Evolutionary conservation across 495 filamentous ascomycete genomes (phyloP), one percentile per base, ranked within the genome.

Genomic region (Podospora bellae-mahoneyi): DNA sequence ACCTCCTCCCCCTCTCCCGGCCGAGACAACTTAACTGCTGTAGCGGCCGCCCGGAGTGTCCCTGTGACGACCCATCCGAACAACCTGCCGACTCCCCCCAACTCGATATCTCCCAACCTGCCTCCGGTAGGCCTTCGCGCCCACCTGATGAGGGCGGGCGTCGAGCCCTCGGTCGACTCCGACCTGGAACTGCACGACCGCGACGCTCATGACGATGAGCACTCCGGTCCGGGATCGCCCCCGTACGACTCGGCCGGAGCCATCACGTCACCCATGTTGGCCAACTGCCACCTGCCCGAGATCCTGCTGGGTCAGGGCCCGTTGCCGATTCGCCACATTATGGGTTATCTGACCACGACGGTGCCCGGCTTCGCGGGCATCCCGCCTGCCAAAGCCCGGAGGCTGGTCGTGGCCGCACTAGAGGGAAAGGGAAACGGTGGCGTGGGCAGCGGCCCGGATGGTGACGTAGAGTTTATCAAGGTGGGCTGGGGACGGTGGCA

Each of bases 401-500:
- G 95, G 75, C 81, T 97, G 48, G 92, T 96, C 3, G 93, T 96
- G 20, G 89, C 87, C 23, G 93, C 93, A 48, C 78, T 97, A 44
- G 93, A 97, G 79, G 86, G 88, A 72, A 88, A 90, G 68, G 89
- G 89, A 68, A 84, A 79, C 56, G 85, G 84, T 39, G 85, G 83
- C 66, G 86, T 88, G 71, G 85, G 81, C 32, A 86, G 87, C 54
- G 92, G 89, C 63, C 83, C 89, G 56, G 79, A 89, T 64, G 88
- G 90, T 71, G 91, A 94, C 64, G 91, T 98, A 64, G 84, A 90
- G 71, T 99, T 97, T 73, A 91, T 96, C 76, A 99, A 99, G 81
- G 90, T 97, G 67, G 95, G 95, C 67, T 99, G 95, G 95, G 95
- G 95, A 61, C 88, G 92, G 60, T 99, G 95, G 95, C 90, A 95